These are phyloP conservation scores for Gastrodia elata DNA, from an alignment of 106 monocot species.

Conservation along the genomic window DNA sequence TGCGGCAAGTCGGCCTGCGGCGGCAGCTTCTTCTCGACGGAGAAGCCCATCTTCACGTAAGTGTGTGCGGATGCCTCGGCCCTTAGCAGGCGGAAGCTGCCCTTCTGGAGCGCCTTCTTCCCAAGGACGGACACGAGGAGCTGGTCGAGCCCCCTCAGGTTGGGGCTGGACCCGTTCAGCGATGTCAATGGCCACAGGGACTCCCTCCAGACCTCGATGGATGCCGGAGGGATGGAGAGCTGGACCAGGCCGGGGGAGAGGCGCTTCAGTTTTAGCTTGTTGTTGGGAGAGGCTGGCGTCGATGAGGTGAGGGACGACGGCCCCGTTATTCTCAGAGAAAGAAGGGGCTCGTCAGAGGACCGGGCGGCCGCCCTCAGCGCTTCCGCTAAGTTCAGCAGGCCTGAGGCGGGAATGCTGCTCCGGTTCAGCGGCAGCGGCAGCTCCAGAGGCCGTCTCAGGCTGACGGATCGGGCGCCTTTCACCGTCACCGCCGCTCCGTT, in stretches of 20 bases:
- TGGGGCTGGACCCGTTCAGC: slow-evolving; percentile 56
- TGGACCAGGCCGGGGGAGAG: slow-evolving; percentile 83
- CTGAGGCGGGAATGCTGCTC: slow-evolving; percentile 30
- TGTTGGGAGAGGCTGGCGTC: slow-evolving; percentile 31
- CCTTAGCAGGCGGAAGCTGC: slow-evolving; percentile 60
- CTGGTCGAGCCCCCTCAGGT: slow-evolving; percentile 71
- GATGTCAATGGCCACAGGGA: slow-evolving; percentile 73
- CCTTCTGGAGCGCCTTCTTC: slow-evolving; percentile 48
- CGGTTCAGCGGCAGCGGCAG: slow-evolving; percentile 89
- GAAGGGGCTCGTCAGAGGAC: slow-evolving; percentile 46
- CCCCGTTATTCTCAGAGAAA: slow-evolving; percentile 74
- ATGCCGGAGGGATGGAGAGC: slow-evolving; percentile 30
- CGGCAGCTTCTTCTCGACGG: slow-evolving; percentile 40
- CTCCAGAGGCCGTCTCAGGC: slow-evolving; percentile 67
- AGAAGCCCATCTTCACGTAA: slow-evolving; percentile 74
- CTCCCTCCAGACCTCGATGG: slow-evolving; percentile 7
- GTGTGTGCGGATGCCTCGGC: slow-evolving; percentile 68
- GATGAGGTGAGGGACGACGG: slow-evolving; percentile 77
- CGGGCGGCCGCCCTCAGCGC: slow-evolving; percentile 52
- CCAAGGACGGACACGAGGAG: slow-evolving; percentile 72
- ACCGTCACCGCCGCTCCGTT: slow-evolving; percentile 86
- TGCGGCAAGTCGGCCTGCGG: slow-evolving; percentile 45
- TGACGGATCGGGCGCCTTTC: slow-evolving; percentile 73
- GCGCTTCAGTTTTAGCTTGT: slow-evolving; percentile 84
- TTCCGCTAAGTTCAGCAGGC: slow-evolving; percentile 62